These are phyloP conservation scores for Aspergillus piperis DNA, from an alignment of 2,329 filamentous ascomycete species.

Conservation along the genomic window DNA sequence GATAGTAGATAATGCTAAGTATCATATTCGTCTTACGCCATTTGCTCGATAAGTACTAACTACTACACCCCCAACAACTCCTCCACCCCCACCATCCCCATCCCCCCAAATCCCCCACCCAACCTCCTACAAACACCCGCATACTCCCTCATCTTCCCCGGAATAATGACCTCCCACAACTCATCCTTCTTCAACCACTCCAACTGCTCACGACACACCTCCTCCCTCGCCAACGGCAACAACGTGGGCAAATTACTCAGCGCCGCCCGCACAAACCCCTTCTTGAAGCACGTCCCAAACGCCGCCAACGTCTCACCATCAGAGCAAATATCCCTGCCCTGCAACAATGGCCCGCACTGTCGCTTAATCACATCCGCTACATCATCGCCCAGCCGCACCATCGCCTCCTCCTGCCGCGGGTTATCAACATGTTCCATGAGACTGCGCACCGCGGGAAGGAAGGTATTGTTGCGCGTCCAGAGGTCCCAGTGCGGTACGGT, in stretches of 20 bases:
- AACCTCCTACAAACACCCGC: constrained; percentile 33
- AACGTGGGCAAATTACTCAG: constrained; percentile 32
- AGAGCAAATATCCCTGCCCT: constrained; percentile 35
- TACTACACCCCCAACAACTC: constrained; percentile 11
- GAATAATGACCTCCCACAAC: constrained; percentile 37
- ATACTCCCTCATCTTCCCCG: constrained; percentile 38
- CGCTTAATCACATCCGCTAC: constrained; percentile 37
- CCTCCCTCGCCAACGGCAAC: constrained; percentile 35
- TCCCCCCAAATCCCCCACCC: constrained; percentile 4
- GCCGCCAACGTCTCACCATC: constrained; percentile 33
- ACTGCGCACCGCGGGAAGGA: constrained; percentile 38
- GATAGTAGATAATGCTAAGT: no score
- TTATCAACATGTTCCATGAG: constrained; percentile 33
- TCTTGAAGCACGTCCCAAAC: constrained; percentile 39
- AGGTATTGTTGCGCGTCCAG: constrained; percentile 40
- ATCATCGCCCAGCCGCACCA: constrained; percentile 38
- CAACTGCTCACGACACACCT: constrained; percentile 33
- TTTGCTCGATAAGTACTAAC: no score
- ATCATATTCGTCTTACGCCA: no score
- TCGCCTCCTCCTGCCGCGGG: constrained; percentile 31
- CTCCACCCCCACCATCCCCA: constrained; percentile 12
- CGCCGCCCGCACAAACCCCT: constrained; percentile 34
- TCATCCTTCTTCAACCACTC: constrained; percentile 32
- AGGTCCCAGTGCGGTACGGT: constrained; percentile 39
- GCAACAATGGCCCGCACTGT: constrained; percentile 32